phyloP scores from a whole-genome alignment of 2,329 filamentous ascomycete genomes.

The Magnaporthiopsis rhizophila region DNA sequence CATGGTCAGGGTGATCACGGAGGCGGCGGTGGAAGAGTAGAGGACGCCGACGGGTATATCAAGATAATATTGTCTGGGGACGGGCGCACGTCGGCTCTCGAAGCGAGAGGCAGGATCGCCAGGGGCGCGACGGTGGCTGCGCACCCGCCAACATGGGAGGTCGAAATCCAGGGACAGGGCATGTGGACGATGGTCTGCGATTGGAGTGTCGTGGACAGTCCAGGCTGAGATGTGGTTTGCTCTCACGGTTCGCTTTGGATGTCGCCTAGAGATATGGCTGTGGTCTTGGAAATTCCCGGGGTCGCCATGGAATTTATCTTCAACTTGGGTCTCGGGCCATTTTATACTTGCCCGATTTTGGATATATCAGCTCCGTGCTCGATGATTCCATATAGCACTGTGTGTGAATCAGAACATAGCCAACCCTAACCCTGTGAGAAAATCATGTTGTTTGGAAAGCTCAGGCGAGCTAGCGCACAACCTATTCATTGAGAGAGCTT shows the following conservation, averaged over 20 bases:
- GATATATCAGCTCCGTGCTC: not conserved
- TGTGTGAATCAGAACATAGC: not conserved
- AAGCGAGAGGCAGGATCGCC: constrained; percentile 17
- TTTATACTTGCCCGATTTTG: not conserved
- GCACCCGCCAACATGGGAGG: constrained; percentile 16
- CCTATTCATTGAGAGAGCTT: not conserved
- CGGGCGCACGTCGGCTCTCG: constrained; percentile 20
- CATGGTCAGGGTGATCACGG: constrained; percentile 8
- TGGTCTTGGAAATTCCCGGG: too few relatives aligned
- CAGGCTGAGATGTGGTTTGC: not conserved
- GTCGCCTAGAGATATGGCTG: too few relatives aligned
- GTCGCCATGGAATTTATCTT: too few relatives aligned
- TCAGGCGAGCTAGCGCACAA: not conserved
- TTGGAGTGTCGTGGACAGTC: constrained; percentile 11
- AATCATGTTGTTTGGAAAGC: not conserved
- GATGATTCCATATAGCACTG: not conserved
- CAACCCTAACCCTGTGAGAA: not conserved
- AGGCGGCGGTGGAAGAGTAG: not conserved
- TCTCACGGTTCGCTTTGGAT: not conserved
- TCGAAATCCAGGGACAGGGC: constrained; percentile 11
- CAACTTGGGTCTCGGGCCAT: too few relatives aligned
- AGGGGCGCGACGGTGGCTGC: constrained; percentile 23
- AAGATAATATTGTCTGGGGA: constrained; percentile 18
- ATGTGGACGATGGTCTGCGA: constrained; percentile 17
- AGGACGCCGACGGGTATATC: not conserved